phyloP scores from a whole-genome alignment of 345 rosid species.

The Pugionium dolabratum region DNA sequence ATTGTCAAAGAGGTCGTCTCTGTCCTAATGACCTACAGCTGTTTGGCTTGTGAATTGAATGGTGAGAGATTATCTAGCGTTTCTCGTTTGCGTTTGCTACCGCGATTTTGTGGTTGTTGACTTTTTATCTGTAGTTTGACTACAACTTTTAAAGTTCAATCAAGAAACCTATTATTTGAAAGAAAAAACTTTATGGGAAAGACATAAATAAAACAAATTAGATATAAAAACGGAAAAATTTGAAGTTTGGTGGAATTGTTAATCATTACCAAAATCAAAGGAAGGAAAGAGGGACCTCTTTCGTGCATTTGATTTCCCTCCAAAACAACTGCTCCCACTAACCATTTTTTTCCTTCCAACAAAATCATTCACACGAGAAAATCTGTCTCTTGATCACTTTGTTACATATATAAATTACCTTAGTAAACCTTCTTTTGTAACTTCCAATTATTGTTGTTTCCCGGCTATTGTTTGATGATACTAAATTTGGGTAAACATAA shows the following conservation, averaged over 20 bases:
- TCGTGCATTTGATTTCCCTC: constrained; percentile 40
- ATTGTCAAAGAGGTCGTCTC: constrained; percentile 31
- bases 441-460: constrained; percentile 4
- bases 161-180: not conserved
- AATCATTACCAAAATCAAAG: constrained; percentile 69
- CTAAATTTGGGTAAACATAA: constrained; percentile 13
- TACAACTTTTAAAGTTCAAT: not conserved
- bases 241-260: constrained; percentile 53
- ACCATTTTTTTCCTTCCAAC: constrained; percentile 41
- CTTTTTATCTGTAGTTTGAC: constrained; percentile 8
- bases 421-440: not conserved
- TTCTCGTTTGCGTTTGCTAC: constrained; percentile 20
- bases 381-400: constrained; percentile 60
- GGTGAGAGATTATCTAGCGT: constrained; percentile 9
- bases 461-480: not conserved
- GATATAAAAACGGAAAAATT: constrained; percentile 7
- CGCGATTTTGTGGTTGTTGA: constrained; percentile 22
- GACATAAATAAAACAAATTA: constrained; percentile 13
- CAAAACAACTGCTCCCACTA: constrained; percentile 41
- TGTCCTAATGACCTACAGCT: constrained; percentile 31
- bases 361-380: constrained; percentile 68
- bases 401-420: constrained; percentile 39
- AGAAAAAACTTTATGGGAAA: not conserved
- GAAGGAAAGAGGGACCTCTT: constrained; percentile 39
- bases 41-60: constrained; percentile 31